Evolutionary conservation across 441 rosid species (phyloP), one percentile per base, ranked within the genome.

Genomic region (Gossypium davidsonii): DNA sequence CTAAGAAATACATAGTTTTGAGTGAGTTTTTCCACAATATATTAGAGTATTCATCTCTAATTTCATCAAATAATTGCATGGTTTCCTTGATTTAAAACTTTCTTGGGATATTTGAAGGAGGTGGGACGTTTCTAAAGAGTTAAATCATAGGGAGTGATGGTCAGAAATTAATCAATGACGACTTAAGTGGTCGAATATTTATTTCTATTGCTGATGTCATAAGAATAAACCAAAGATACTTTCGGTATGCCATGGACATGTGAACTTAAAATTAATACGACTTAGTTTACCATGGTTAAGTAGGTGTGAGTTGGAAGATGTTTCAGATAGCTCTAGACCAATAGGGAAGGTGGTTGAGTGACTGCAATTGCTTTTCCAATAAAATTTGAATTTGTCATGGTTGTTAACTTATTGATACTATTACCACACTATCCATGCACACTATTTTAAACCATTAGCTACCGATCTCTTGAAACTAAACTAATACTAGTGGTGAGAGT

Each of bases 401-500:
- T 63, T 52, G 18, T 65, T 72, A 79, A 62, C 75, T 55, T 62
- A 14, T 70, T 28, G 55, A 23, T 23, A 55, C 62, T 39, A 21
- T 20, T 63, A 26, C 48, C 67, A 2, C 39, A 1, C 17, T 56
- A 25, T 39, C 9, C 26, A 55, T 1, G 14, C 25, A 12, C 34
- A 23, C 57, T 39, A 63, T 71, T 37, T 21, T 12, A 2, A 65
- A 70, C 15, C 20, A 59, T 55, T 73, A 37, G 49, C 51, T 74
- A 25, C 66, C 71, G 37, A 28, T 67, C 48, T 71, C n/a, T 58
- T 57, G n/a, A 58, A 61, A 73, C 46, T 53, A 52, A 52, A 52
- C 20, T 44, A 46, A 74, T 79, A 31, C 69, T 79, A 94, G 97
- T 73, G 98, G 98, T 17, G 98, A 94, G 87, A 94, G 98, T 77